Conservation (phyloP, 2,329 filamentous ascomycete genomes). For the Parafenestella ontariensis region DNA sequence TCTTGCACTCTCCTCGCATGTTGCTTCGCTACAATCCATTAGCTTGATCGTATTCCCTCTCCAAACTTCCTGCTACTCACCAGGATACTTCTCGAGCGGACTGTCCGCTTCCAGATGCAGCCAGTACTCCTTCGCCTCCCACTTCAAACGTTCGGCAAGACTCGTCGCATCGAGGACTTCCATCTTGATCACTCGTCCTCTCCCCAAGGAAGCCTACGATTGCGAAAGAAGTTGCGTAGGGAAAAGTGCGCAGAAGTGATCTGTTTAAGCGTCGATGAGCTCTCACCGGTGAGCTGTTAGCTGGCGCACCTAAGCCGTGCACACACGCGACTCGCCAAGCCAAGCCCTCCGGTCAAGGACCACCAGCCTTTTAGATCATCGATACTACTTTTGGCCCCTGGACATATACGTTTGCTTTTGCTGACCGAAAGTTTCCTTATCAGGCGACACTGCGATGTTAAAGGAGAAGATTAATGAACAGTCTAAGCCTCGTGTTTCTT, state of each 20-base stretch:
- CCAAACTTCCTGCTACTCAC: constrained; percentile 24
- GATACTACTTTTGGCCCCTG: constrained; percentile 4
- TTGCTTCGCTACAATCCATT: constrained; percentile 44
- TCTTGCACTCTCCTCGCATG: constrained; percentile 49
- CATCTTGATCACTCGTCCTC: constrained; percentile 26
- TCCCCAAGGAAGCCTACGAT: constrained; percentile 14
- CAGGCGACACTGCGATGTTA: not conserved
- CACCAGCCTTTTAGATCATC: not conserved
- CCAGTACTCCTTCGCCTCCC: constrained; percentile 42
- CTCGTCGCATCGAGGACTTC: constrained; percentile 34
- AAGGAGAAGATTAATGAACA: not conserved
- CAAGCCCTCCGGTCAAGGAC: not conserved
- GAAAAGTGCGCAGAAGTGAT: constrained; percentile 9
- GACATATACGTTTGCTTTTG: not conserved
- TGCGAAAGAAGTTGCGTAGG: constrained; percentile 9
- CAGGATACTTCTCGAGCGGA: constrained; percentile 50
- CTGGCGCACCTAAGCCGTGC: not conserved
- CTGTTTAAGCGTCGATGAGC: constrained; percentile 18
- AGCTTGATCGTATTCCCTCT: constrained; percentile 1
- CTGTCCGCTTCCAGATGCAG: constrained; percentile 43
- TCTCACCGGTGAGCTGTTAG: constrained; percentile 19
- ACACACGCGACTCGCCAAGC: constrained; percentile 5
- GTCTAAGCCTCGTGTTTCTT: not conserved
- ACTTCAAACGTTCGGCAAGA: constrained; percentile 36
- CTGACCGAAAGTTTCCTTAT: not conserved